Evolutionary conservation across 2,329 filamentous ascomycete species (phyloP), one percentile per base, ranked within the genome.

Genomic region (Colletotrichum endophyticum): DNA sequence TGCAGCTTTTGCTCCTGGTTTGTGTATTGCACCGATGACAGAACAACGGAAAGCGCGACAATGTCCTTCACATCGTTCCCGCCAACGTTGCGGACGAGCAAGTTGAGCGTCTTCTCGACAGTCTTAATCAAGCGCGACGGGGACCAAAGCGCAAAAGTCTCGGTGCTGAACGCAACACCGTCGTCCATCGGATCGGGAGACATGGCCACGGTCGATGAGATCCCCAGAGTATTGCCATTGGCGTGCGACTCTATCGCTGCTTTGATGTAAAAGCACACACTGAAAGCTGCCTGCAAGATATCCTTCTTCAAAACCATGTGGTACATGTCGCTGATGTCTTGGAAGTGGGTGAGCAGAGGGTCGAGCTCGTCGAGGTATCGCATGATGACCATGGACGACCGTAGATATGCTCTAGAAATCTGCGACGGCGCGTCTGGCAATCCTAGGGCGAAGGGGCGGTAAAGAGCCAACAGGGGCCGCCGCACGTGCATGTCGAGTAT

Each of bases 361-460:
- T 91, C 89, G 8, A 91, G 81, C 76, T 91, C 89, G 76, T 91
- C 89, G 61, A 91, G 83, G 73, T 90, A 91, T 16, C 87, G 88
- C 64, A 91, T 83, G n/a, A 91, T 86, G 19, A 89, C 86, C 86
- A 91, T 90, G 4, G 88, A 91, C 0, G 89, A 91, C 66, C 88
- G 86, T 44, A 92, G 81, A 76, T 91, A 91, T 7, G 87, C 85
- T 30, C 88, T 86, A 64, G 88, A 85, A 39, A 91, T 90, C 73
- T 90, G 88, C 8, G 85, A 83, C 13, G 89, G 90, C 4, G 87
- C 87, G 70, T 89, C 88, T 8, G 85, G 81, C 5, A 87, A 85
- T n/a, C 89, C 88, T 77, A 91, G 83, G 6, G 89, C 89, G 79
- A 91, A 89, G 4, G 90, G 90, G 2, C 90, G 86, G 80, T 91